Evolutionary conservation across 495 filamentous ascomycete genomes (phyloP), one percentile per base, ranked within the genome.

Genomic region (Melanomma pulvis-pyrius): DNA sequence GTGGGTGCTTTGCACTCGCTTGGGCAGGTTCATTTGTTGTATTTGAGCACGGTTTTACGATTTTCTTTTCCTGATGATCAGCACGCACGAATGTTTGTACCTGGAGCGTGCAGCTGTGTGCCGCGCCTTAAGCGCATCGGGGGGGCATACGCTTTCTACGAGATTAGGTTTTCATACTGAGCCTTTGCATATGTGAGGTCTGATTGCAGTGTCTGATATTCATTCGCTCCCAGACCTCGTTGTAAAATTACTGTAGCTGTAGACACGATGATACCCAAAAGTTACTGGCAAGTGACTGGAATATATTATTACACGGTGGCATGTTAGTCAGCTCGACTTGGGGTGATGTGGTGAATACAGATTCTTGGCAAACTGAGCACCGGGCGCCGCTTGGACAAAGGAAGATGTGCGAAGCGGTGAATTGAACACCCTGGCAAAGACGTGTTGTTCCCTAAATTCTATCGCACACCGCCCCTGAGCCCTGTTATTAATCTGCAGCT

Each of bases 151-250:
- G 44, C 62, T 22, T 55, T 63, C 54, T 64, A 54, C 49, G 62
- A 44, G 39, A 70, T 51, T 13, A 44, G 56, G 29, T 36, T 47
- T 59, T 66, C 30, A 59, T 24, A 24, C 29, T 60, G 44, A 21
- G 48, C 24, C 47, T 39, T n/a, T 68, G 29, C 50, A 39, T 46
- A 7, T 41, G 67, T 66, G 62, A 70, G 67, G 61, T 60, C 61
- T 69, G 60, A 7, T 19, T 52, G 65, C 19, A 36, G 52, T 63
- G 53, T 59, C 36, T 63, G 41, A 46, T 67, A 47, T 61, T 50
- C 36, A 63, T 59, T 49, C 41, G 59, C 61, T 65, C 26, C 51
- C 32, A 53, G 63, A 54, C 63, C 63, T 66, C 44, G 11, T 44
- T 66, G 63, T 66, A 61, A 9, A 11, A 59, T 24, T 53, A 59